Evolutionary conservation across 2,329 filamentous ascomycete genomes (phyloP), one percentile per base, ranked within the genome.

Genomic region (Monilinia vaccinii-corymbosi): DNA sequence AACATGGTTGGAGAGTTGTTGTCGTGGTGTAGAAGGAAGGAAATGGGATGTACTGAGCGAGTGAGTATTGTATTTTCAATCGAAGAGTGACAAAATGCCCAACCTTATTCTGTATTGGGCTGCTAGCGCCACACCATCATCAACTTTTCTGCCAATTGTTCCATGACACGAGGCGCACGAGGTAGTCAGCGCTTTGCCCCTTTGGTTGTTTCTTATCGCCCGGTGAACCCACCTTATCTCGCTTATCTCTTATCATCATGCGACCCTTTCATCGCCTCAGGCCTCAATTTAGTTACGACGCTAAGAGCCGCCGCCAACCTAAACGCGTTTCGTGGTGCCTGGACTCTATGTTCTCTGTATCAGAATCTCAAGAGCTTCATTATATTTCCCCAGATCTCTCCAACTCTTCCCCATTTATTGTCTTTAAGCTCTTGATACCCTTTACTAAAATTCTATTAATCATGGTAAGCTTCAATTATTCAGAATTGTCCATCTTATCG

Each of bases 321-420:
- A 66, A 63, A 68, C 69, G 67, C 69, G 68, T 65, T 65, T 66
- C 62, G 64, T 64, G 60, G 62, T 70, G 69, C 69, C 69, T 71
- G 64, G 64, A 69, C n/a, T n/a, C n/a, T n/a, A n/a, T n/a, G 69
- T 62, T 68, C 28, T 62, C 61, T 64, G 40, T 62, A 58, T 28
- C 46, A 23, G 56, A 58, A 58, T 61, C 62, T 61, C 61, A 60
- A 66, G 60, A 68, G 67, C 67, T 69, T 53, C 50, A 47, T 36
- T 60, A 21, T 44, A 57, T 21, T 52, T 63, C 67, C 47, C 40
- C 58, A 57, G 61, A 32, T 60, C 38, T 50, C 53, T 51, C 49
- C 62, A 49, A 53, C 11, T 36, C 58, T 61, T 61, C 53, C 52
- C 36, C 56, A 64, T n/a, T 60, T 45, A 40, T 61, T 32, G n/a